phyloP scores from a whole-genome alignment of 2,329 filamentous ascomycete species.

The Dactylonectria macrodidyma region DNA sequence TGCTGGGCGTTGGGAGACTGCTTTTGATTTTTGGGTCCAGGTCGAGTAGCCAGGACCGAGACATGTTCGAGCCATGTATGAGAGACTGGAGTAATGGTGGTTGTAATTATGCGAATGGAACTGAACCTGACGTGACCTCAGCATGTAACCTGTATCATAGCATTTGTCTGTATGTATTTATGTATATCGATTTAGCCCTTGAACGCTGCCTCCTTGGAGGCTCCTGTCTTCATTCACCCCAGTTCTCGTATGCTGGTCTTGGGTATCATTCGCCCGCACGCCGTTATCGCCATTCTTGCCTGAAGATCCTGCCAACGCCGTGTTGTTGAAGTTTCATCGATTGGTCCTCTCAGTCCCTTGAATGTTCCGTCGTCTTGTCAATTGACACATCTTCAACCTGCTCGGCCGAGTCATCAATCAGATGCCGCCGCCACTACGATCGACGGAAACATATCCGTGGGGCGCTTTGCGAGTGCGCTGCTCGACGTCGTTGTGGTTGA shows the following conservation, averaged over 20 bases:
- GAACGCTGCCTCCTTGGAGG: not conserved
- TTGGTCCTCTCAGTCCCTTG: not conserved
- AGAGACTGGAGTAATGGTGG: constrained; percentile 40
- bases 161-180: constrained; percentile 2
- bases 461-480: constrained; percentile 55
- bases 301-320: not conserved
- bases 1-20: constrained; percentile 37
- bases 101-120: constrained; percentile 34
- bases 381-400: not conserved
- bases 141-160: constrained; percentile 31
- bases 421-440: constrained; percentile 65
- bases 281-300: not conserved
- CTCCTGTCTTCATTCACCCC: not conserved
- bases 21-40: constrained; percentile 17
- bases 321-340: not conserved
- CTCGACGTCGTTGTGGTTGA: constrained; percentile 60
- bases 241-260: not conserved
- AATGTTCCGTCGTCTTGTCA: not conserved
- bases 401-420: constrained; percentile 38
- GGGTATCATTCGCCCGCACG: constrained; percentile 10
- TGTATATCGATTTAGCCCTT: not conserved
- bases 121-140: constrained; percentile 23
- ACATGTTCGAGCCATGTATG: constrained; percentile 20
- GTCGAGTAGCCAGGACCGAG: not conserved
- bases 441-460: constrained; percentile 65